Base-by-base conservation (phyloP, 805 yeast genomes). In the Saturnispora ahearnii region DNA sequence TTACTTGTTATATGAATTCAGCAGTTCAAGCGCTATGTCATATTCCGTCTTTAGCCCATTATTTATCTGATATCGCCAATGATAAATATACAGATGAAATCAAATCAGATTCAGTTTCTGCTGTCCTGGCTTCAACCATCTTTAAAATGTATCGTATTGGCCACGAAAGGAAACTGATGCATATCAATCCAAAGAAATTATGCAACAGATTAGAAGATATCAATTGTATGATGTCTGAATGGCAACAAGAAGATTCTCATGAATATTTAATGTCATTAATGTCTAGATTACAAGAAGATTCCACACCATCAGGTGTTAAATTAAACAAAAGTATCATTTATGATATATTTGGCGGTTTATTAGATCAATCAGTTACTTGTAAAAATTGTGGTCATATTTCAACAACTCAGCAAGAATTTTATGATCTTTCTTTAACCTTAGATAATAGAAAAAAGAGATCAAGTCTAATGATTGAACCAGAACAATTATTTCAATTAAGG, bases 161-260 rank as follows among this genome's bases (percentile, higher is more conserved):
- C 41, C 72, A 69, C 44, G 63, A 64, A 51, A 62, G 59, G 44
- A 64, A 62, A 37, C 63, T 69, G 46, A 70, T 73, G 52, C 79
- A 76, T 59, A 72, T 88, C 48, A 85, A 85, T 66, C 98, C 96
- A 9, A 80, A 80, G 57, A 79, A 77, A 59, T 72, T 89, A 58
- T 82, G 87, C 51, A 73, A 73, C 46, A 74, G 88, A 56, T 70
- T 87, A 51, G 86, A 77, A 45, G 96, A 87, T 59, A 87, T 91
- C 59, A 89, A 89, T 66, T 87, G 96, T 63, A 87, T 87, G 96
- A 88, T 90, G 96, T 81, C 89, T 42, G 93, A 83, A 64, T 90
- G 96, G 96, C 90, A 88, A 66, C 99, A 93, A 65, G 98, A 93
- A 66, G 99, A 93, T 67, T 85, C 96, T 0, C 99, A 93, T 67